A percentile compares a stretch with the other conserved stretches of the same genome.
These are phyloP conservation scores for Candida pseudocylindracea DNA, from an alignment of 1,139 yeast species.

Conservation along the genomic window DNA sequence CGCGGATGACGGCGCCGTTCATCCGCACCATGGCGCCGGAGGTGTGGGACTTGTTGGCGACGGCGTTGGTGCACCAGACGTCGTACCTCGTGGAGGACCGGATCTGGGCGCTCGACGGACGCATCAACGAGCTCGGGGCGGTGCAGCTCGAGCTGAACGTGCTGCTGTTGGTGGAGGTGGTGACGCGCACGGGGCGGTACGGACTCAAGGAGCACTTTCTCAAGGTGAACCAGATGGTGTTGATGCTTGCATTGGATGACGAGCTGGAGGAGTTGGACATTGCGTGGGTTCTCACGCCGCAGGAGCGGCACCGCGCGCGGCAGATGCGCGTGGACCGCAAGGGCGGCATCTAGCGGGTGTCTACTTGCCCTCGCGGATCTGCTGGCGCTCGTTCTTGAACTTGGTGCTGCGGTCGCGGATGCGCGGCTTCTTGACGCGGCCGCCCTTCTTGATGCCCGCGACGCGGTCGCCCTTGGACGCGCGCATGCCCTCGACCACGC, in stretches of 20 bases:
- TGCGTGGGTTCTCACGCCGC: constrained; percentile 65
- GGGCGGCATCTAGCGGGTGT: too few species aligned
- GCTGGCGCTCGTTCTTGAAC: constrained; percentile 14
- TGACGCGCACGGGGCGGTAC: constrained; percentile 33
- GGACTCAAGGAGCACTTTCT: constrained; percentile 57
- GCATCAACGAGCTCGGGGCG: constrained; percentile 65
- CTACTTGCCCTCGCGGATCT: too few species aligned
- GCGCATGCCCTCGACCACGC: constrained; percentile 58
- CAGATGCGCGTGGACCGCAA: constrained; percentile 9
- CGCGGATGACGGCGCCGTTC: constrained; percentile 39
- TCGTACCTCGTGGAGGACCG: constrained; percentile 39
- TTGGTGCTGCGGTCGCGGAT: constrained; percentile 43
- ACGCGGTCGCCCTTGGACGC: constrained; percentile 47
- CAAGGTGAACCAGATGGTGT: constrained; percentile 62
- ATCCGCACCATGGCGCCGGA: constrained; percentile 27
- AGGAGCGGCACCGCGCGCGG: constrained; percentile 44
- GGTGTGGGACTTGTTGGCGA: constrained; percentile 23
- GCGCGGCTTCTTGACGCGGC: constrained; percentile 35
- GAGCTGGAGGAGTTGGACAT: constrained; percentile 43
- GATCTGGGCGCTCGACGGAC: constrained; percentile 41
- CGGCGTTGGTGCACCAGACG: constrained; percentile 26
- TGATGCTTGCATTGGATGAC: constrained; percentile 67
- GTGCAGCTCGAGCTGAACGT: constrained; percentile 69
- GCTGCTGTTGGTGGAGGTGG: constrained; percentile 45
- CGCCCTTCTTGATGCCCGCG: constrained; percentile 30